Conservation (phyloP, 2,329 filamentous ascomycete species). For the Talaromyces verruculosus region DNA sequence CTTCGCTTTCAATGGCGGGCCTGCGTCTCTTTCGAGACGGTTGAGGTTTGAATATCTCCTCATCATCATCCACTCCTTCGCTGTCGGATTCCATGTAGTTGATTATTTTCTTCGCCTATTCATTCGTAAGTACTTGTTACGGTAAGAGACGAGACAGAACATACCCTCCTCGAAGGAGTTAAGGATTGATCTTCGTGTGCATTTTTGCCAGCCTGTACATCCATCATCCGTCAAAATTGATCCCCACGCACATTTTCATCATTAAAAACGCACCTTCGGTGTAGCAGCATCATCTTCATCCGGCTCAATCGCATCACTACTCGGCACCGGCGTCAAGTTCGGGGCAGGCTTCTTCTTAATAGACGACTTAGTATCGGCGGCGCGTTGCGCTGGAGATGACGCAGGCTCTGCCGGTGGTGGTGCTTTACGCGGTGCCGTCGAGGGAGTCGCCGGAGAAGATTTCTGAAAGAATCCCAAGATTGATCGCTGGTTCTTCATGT, state of each 20-base stretch:
- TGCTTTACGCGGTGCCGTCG: slow-evolving; percentile 20
- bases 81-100: slow-evolving; percentile 85
- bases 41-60: slow-evolving; percentile 64
- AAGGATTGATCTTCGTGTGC: slow-evolving; percentile 51
- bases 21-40: slow-evolving; percentile 59
- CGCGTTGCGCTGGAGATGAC: slow-evolving; percentile 39
- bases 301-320: slow-evolving; percentile 71
- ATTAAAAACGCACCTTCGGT: slow-evolving; percentile 49
- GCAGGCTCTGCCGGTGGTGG: slow-evolving; percentile 35
- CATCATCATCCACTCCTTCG: slow-evolving; percentile 66
- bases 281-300: slow-evolving; percentile 54
- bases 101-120: slow-evolving; percentile 58
- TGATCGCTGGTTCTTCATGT: slow-evolving; percentile 64
- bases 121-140: not conserved
- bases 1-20: slow-evolving; percentile 67
- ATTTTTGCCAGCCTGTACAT: slow-evolving; percentile 29
- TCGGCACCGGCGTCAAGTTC: slow-evolving; percentile 71
- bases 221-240: slow-evolving; percentile 32
- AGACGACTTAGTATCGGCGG: slow-evolving; percentile 36
- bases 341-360: slow-evolving; percentile 44
- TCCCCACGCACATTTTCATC: slow-evolving; percentile 37
- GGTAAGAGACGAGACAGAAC: not conserved
- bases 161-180: slow-evolving; percentile 78
- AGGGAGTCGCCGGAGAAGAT: slow-evolving; percentile 49
- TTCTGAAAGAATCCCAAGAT: slow-evolving; percentile 79